phyloP scores from a whole-genome alignment of 2,329 filamentous ascomycete species.

The Seiridium unicorne region DNA sequence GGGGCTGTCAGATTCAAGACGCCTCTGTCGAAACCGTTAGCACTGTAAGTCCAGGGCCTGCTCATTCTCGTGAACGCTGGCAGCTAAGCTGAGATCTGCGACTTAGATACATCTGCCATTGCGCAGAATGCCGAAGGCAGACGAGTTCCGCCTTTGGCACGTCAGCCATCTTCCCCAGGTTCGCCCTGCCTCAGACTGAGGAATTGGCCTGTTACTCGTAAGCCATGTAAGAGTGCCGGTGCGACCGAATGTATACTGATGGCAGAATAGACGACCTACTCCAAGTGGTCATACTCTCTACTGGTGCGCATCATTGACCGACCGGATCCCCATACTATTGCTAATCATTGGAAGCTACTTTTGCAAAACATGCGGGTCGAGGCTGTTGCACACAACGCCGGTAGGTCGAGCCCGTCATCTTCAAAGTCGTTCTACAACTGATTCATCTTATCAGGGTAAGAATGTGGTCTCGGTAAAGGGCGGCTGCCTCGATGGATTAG shows the following conservation, averaged over 20 bases:
- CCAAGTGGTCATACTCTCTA: conserved; percentile 55
- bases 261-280: conserved; percentile 49
- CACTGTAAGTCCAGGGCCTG: conserved; percentile 32
- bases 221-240: conserved; percentile 21
- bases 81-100: background rate
- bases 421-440: background rate
- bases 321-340: too few relatives aligned
- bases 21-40: conserved; percentile 56
- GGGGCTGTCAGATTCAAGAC: conserved; percentile 62
- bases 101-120: conserved; percentile 64
- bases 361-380: conserved; percentile 64
- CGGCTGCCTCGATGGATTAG: conserved; percentile 62
- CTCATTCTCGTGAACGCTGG: background rate
- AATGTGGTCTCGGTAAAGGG: conserved; percentile 65
- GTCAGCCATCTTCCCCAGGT: conserved; percentile 69
- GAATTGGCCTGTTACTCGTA: conserved; percentile 55
- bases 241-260: background rate
- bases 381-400: conserved; percentile 61
- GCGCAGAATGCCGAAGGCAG: conserved; percentile 63
- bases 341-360: conserved; percentile 50
- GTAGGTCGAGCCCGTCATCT: conserved; percentile 32
- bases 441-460: conserved; percentile 39
- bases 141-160: conserved; percentile 66
- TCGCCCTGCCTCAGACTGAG: conserved; percentile 50
- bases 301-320: conserved; percentile 37